Evolutionary conservation across 108 stramenopile genomes (phyloP), one percentile per base, ranked within the genome.

Genomic region (Nitzschia sp.): DNA sequence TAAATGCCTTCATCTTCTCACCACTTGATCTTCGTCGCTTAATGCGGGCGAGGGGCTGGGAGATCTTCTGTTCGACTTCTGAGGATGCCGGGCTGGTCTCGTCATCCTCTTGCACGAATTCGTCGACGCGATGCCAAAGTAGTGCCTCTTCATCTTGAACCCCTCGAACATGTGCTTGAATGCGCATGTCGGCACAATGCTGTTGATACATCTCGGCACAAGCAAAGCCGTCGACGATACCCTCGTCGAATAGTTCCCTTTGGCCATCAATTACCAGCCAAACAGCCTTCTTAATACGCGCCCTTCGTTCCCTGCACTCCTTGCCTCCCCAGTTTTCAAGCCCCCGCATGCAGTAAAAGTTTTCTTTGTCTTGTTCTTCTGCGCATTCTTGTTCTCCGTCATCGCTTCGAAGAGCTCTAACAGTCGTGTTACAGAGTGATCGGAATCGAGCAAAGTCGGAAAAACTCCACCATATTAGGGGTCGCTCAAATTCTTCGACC

Each of bases 11-110:
- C 2, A 15, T 23, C 42, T 62, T 57, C 5, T 18, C 33, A 2
- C 24, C 61, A 45, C 61, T 62, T n/a, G 38, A 62, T 45, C 61
- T 19, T 62, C 61, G 18, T 24, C 38, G 19, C 61, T 62, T 62
- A 1, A 62, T 15, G 4, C 56, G 56, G n/a, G 56, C 23, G n/a
- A n/a, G n/a, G 31, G 31, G 21, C 18, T 11, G 23, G 57, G 26
- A 54, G 25, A 54, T 54, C 13, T 18, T 15, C 30, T 59, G 23
- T 54, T 59, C 17, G 3, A 19, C 27, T 32, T 59, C 58, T 32
- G 30, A 28, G 18, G 17, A 28, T 4, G 11, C n/a, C n/a, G n/a
- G n/a, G n/a, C 1, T 59, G 58, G 11, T 33, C 30, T 28, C 31
- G n/a, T 59, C 32, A 15, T 59, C 58, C 15, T 33, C 58, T 32